These are phyloP conservation scores for Penicillium sp. DNA, from an alignment of 2,329 filamentous ascomycete genomes.

Conservation along the genomic window DNA sequence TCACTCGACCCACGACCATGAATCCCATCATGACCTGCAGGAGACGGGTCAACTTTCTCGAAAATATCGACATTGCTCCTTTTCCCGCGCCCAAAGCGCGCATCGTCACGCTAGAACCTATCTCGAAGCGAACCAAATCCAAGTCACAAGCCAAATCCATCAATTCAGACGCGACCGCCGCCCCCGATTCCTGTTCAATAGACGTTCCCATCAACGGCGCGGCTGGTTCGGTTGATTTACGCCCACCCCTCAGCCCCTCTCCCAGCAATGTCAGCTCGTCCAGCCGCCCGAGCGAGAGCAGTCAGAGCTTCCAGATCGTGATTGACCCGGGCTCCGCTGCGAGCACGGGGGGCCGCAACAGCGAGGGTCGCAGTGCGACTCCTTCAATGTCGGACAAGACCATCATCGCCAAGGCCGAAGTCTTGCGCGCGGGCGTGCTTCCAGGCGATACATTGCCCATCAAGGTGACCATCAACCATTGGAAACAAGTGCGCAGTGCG, in stretches of 20 bases:
- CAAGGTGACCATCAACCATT: constrained; percentile 77
- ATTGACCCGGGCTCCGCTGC: constrained; percentile 38
- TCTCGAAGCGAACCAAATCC: constrained; percentile 63
- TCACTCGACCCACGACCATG: constrained; percentile 84
- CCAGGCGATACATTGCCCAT: constrained; percentile 78
- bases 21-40: constrained; percentile 74
- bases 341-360: constrained; percentile 37
- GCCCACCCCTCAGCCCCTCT: constrained; percentile 42
- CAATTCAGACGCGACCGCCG: constrained; percentile 26
- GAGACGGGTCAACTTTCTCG: constrained; percentile 69
- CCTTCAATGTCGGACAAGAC: constrained; percentile 61
- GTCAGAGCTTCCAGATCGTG: constrained; percentile 51
- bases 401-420: constrained; percentile 79
- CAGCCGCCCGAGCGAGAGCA: constrained; percentile 63
- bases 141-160: constrained; percentile 48
- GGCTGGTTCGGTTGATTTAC: constrained; percentile 27
- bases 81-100: constrained; percentile 69
- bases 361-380: constrained; percentile 47
- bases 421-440: constrained; percentile 75
- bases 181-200: constrained; percentile 42
- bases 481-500: constrained; percentile 81
- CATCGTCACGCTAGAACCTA: constrained; percentile 80
- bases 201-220: constrained; percentile 40
- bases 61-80: constrained; percentile 76
- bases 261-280: constrained; percentile 66